Conservation (phyloP, 176 grass and related monocot species). For the Aechmea fasciata region DNA sequence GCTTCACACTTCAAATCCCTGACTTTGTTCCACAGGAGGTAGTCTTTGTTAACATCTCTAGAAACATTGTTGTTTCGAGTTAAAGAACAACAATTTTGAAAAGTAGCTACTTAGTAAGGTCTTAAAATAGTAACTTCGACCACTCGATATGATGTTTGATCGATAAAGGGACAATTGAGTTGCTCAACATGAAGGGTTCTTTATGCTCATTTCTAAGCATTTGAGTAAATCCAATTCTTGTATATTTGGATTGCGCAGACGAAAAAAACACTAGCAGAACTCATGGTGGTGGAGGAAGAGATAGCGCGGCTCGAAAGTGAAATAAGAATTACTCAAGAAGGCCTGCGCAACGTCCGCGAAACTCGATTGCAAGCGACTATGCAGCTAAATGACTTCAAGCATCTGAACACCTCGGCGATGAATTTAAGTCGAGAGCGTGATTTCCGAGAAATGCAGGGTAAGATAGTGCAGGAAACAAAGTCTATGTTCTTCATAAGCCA, state of each 20-base stretch:
- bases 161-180: background rate
- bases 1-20: slow-evolving; percentile 23
- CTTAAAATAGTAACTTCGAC: too few relatives aligned
- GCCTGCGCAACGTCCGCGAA: slow-evolving; percentile 18
- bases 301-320: slow-evolving; percentile 63
- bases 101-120: too few relatives aligned
- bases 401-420: background rate
- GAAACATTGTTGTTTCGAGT: background rate
- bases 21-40: background rate
- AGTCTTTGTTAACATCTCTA: background rate
- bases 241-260: slow-evolving; percentile 17
- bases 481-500: slow-evolving; percentile 92
- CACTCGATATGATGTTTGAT: background rate
- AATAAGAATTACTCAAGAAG: slow-evolving; percentile 43
- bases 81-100: too few relatives aligned
- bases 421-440: background rate
- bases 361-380: background rate
- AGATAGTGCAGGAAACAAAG: slow-evolving; percentile 39
- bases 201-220: background rate
- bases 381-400: background rate
- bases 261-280: slow-evolving; percentile 78
- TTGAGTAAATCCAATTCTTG: background rate
- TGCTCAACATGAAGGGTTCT: background rate
- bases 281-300: slow-evolving; percentile 85
- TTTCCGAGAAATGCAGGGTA: slow-evolving; percentile 13